Evolutionary conservation across 768 basidiomycete genomes (phyloP), one percentile per base, ranked within the genome.

Genomic region (Serendipita sp.): DNA sequence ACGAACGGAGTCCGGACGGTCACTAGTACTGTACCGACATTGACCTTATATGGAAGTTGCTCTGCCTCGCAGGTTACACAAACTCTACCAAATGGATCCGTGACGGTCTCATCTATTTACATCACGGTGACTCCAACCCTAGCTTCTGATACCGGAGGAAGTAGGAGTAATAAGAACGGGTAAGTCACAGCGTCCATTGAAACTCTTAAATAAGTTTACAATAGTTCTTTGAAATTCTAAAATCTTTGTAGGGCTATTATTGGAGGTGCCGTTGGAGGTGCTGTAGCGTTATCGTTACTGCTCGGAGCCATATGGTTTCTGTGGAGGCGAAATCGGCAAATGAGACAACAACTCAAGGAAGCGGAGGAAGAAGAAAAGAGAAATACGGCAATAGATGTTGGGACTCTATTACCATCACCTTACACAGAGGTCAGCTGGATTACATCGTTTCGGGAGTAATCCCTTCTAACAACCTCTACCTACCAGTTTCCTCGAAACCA

Each of bases 351-450:
- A 36, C 56, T 60, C 28, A 32, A 60, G 34, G 56, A 60, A 60
- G 35, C 23, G 23, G 56, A 60, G n/a, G 56, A 60, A 60, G 56
- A 60, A n/a, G 56, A 60, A 36, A 60, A 60, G 34, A 23, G 34
- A 8, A 60, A 23, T 8, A 36, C 28, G 16, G 56, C 35, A 28
- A 60, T 60, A 23, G 35, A 60, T 35, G 23, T 36, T n/a, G 56
- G 16, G 35, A n/a, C 16, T 23, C 56, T 60, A 3, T 8, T 60
- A 28, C 56, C 56, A 10, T 60, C 56, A 16, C 56, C 56, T 10
- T 60, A 60, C 34, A 60, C 56, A 30, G 23, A 60, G 34, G 56
- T 60, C 10, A 60, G 56, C 5, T 13, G 23, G 10, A 30, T 60
- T n/a, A 60, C 16, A n/a, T 35, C 56, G 7, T 16, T 7, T 18